phyloP scores from a whole-genome alignment of 2,329 filamentous ascomycete species.

The Fusarium haematococcum region DNA sequence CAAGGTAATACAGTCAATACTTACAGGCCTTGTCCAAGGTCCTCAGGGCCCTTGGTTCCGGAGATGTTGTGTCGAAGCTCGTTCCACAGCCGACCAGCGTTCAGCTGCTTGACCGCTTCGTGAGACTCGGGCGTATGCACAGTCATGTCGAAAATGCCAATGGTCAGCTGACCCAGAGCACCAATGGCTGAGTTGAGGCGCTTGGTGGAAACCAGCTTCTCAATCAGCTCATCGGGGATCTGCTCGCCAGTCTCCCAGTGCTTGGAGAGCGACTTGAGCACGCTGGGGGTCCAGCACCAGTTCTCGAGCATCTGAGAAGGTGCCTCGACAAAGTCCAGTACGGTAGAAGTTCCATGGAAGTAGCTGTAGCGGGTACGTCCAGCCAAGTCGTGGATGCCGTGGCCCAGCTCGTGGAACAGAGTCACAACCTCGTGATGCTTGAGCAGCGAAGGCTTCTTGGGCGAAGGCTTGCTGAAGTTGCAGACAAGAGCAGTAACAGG shows the following conservation, averaged over 20 bases:
- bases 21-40: constrained; percentile 67
- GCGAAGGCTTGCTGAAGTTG: constrained; percentile 86
- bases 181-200: constrained; percentile 85
- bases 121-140: constrained; percentile 79
- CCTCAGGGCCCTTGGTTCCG: constrained; percentile 80
- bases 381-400: constrained; percentile 78
- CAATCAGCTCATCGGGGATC: constrained; percentile 80
- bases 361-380: constrained; percentile 71
- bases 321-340: constrained; percentile 78
- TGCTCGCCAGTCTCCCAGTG: constrained; percentile 78
- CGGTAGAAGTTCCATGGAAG: constrained; percentile 75
- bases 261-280: constrained; percentile 74
- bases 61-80: constrained; percentile 77
- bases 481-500: constrained; percentile 84
- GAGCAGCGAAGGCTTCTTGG: constrained; percentile 80
- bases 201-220: constrained; percentile 80
- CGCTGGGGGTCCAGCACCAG: constrained; percentile 78
- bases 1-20: constrained; percentile 37
- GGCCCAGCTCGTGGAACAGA: constrained; percentile 82
- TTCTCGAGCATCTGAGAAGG: constrained; percentile 81
- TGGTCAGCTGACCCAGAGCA: constrained; percentile 82
- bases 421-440: constrained; percentile 88
- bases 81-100: constrained; percentile 78
- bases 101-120: constrained; percentile 73
- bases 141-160: constrained; percentile 87